Conservation (phyloP, 2,329 filamentous ascomycete genomes). For the Paraphaeosphaeria sporulosa region DNA sequence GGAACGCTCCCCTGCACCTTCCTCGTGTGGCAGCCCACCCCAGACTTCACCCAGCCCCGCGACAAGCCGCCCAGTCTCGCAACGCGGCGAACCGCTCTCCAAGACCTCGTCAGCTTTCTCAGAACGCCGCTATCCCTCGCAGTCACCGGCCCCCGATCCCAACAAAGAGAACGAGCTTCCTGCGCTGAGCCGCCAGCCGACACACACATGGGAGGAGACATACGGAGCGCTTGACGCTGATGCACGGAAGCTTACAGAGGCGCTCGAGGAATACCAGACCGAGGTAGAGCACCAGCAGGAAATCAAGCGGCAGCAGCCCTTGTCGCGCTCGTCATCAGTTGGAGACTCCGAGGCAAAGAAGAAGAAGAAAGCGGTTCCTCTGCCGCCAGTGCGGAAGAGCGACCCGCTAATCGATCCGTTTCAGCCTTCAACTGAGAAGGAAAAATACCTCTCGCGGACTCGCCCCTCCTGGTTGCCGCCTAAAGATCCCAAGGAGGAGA, state of each 20-base stretch:
- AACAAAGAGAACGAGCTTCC: slow-evolving; percentile 31
- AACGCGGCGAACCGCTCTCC: slow-evolving; percentile 24
- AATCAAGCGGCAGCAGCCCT: slow-evolving; percentile 58
- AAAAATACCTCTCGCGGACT: slow-evolving; percentile 78
- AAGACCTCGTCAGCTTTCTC: slow-evolving; percentile 38
- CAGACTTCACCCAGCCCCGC: slow-evolving; percentile 31
- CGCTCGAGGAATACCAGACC: slow-evolving; percentile 79
- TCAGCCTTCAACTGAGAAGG: slow-evolving; percentile 85
- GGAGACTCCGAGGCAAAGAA: slow-evolving; percentile 53
- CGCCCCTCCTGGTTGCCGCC: slow-evolving; percentile 85
- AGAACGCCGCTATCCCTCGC: slow-evolving; percentile 26
- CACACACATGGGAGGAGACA: slow-evolving; percentile 78
- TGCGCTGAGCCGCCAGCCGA: slow-evolving; percentile 58
- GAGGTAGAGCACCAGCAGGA: slow-evolving; percentile 64
- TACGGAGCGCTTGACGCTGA: slow-evolving; percentile 74
- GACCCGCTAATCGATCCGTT: slow-evolving; percentile 87
- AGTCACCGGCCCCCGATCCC: slow-evolving; percentile 29
- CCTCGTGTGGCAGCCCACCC: slow-evolving; percentile 38
- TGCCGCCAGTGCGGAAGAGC: slow-evolving; percentile 73
- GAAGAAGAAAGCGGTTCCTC: slow-evolving; percentile 60
- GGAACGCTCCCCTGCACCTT: slow-evolving; percentile 49
- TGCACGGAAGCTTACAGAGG: slow-evolving; percentile 77
- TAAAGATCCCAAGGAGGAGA: slow-evolving; percentile 90
- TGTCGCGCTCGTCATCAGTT: slow-evolving; percentile 40
- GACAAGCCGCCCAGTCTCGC: slow-evolving; percentile 23